Percentiles rank a stretch among this genome's conserved stretches.
phyloP scores from a whole-genome alignment of 371 early-diverging fungal species.

The Circinella minor region DNA sequence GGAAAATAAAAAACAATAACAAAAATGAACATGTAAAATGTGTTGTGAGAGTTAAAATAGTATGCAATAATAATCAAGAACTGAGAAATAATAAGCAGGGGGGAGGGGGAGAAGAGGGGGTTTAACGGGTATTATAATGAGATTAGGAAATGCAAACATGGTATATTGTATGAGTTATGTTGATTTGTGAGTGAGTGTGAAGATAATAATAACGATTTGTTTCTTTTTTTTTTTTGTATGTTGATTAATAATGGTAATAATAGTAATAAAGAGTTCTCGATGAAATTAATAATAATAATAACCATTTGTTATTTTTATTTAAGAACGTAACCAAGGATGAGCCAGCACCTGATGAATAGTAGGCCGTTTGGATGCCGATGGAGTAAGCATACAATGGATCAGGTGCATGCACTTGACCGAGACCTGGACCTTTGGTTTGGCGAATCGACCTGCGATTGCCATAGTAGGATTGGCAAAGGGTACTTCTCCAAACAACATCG shows the following conservation, averaged over 20 bases:
- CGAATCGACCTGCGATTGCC: slow-evolving; percentile 50
- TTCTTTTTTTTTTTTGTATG: not conserved
- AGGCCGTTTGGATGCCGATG: slow-evolving; percentile 58
- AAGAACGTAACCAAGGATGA: slow-evolving; percentile 65
- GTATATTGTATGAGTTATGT: too few relatives aligned
- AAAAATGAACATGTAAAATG: slow-evolving; percentile 2
- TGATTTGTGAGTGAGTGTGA: too few relatives aligned
- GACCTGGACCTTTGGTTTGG: slow-evolving; percentile 44
- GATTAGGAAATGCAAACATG: too few relatives aligned
- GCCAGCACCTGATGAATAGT: slow-evolving; percentile 64
- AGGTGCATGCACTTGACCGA: slow-evolving; percentile 61
- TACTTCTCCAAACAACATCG: slow-evolving; percentile 73
- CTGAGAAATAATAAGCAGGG: not conserved
- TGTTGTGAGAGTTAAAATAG: not conserved
- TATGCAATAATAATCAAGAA: not conserved
- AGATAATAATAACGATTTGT: too few relatives aligned
- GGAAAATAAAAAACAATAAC: too few relatives aligned
- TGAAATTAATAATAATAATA: not conserved
- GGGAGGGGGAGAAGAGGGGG: not conserved
- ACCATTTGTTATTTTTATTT: not conserved
- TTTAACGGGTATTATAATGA: not conserved
- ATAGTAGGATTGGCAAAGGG: slow-evolving; percentile 68
- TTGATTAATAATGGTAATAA: not conserved
- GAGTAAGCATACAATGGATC: slow-evolving; percentile 69
- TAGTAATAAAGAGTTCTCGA: not conserved